A percentile compares a stretch with the other conserved stretches of the same genome.
Evolutionary conservation across 1,139 yeast species (phyloP).

Genomic region (Diutina pseudorugosa): DNA sequence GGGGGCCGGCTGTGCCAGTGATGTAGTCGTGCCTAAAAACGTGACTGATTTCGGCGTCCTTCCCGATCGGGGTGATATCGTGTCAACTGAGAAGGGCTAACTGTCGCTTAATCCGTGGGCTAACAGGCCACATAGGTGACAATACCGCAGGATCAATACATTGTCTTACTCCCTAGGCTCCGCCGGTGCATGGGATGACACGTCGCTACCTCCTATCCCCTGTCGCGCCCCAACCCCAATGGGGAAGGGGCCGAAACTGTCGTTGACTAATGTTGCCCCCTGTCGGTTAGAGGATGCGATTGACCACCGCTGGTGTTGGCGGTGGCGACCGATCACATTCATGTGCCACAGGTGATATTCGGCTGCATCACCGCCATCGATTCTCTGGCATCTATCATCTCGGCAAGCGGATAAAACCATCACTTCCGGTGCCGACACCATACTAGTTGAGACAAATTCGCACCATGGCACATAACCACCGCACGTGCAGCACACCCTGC

Average conservation of each 20-base stretch:
- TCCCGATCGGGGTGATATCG: background rate
- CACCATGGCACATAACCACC: background rate
- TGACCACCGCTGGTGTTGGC: too few species aligned
- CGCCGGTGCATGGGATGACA: background rate
- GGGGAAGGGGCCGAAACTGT: background rate
- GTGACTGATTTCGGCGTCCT: background rate
- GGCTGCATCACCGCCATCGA: background rate
- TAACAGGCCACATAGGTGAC: background rate
- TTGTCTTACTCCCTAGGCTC: background rate
- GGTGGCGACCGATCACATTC: too few species aligned
- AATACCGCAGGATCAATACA: background rate
- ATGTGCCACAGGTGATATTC: too few species aligned
- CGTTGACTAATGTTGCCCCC: background rate
- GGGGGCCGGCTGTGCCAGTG: background rate
- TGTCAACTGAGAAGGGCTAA: background rate
- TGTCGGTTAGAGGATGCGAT: background rate
- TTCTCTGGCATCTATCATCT: background rate
- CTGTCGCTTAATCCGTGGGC: background rate
- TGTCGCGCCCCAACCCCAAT: background rate
- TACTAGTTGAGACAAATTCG: background rate
- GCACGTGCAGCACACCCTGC: background rate
- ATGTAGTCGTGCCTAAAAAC: background rate
- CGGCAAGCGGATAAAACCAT: background rate
- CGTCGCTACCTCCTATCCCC: background rate
- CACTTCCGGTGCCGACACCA: background rate